Evolutionary conservation across 225 moss, liverwort and hornwort genomes (phyloP).

Genomic region (Polytrichum formosum): DNA sequence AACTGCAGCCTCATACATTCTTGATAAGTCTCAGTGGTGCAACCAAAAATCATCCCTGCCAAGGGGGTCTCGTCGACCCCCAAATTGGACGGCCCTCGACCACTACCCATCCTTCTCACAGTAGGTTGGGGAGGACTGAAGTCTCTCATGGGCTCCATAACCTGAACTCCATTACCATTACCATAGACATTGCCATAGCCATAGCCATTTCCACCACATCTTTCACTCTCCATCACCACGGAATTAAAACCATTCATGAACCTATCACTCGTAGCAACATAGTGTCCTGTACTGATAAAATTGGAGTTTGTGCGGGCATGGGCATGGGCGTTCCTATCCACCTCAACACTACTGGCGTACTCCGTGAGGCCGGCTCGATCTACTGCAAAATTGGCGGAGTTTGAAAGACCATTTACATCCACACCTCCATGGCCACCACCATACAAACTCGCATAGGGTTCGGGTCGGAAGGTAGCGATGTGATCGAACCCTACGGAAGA

Average conservation of each 20-base stretch:
- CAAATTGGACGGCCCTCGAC: background rate
- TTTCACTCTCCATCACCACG: background rate
- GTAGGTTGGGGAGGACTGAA: no score
- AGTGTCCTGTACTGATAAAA: no score
- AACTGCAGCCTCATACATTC: conserved; percentile 56
- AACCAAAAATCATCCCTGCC: conserved; percentile 60
- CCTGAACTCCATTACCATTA: conserved; percentile 5
- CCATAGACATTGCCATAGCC: background rate
- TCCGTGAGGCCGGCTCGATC: background rate
- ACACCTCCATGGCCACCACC: no score
- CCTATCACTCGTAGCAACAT: background rate
- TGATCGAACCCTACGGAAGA: background rate
- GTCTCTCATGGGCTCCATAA: conserved; percentile 3
- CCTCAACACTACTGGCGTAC: background rate
- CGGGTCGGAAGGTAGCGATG: background rate
- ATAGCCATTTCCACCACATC: no score
- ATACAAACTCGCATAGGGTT: background rate
- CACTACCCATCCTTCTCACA: no score
- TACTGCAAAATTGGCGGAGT: background rate
- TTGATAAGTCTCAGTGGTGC: conserved; percentile 48
- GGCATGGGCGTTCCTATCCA: background rate
- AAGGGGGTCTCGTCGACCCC: conserved; percentile 14
- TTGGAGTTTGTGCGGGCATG: background rate
- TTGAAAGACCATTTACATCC: no score
- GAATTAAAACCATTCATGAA: background rate